Base-by-base conservation (phyloP, 1,284 basidiomycete genomes). In the Microbotryum violaceum region DNA sequence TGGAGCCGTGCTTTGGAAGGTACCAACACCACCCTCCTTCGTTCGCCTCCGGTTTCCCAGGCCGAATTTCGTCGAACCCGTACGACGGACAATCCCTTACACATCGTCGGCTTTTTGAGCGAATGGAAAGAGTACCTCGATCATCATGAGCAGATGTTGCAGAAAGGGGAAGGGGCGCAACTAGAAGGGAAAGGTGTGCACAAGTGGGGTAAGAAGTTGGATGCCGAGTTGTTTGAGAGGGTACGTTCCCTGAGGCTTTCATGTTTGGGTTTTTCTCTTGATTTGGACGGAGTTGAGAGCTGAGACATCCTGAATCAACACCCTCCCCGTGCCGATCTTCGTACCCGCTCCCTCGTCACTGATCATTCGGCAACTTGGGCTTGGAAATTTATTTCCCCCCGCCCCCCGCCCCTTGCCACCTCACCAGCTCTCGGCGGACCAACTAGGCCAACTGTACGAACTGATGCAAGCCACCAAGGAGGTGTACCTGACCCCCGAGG, bases 81-180 rank as follows among this genome's bases (percentile, higher is more conserved):
- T 68, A 78, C 81, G n/a, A 83, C 85, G 14, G 85, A 85, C 42
- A 94, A 96, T 76, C 88, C 90, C 2, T 80, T 87, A 6, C 85
- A 94, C 74, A 84, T 94, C 66, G 91, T 96, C 73, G 91, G 89
- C 2, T 97, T 97, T 73, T 79, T 96, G 20, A 86, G 86, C 5
- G 88, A 94, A 71, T 96, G 92, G 92, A 94, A 93, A 75, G 73
- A 82, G 62, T 97, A 96, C 74, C 80, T 96, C 58, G 89, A 93
- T 70, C 77, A 83, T 29, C 46, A n/a, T 50, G 37, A 42, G 16
- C 37, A 42, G 37, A 42, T 42, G 14, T 4, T 42, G 12, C 37
- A 18, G 12, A 2, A 42, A 18, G 37, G 37, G 12, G 37, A 18
- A 16, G 37, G 37, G 5, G 16, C 37, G 5, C 5, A 42, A 16